A percentile compares a stretch with the other conserved stretches of the same genome.
These are phyloP conservation scores for Coemansia sp. DNA, from an alignment of 192 early-diverging fungal genomes.

Conservation along the genomic window DNA sequence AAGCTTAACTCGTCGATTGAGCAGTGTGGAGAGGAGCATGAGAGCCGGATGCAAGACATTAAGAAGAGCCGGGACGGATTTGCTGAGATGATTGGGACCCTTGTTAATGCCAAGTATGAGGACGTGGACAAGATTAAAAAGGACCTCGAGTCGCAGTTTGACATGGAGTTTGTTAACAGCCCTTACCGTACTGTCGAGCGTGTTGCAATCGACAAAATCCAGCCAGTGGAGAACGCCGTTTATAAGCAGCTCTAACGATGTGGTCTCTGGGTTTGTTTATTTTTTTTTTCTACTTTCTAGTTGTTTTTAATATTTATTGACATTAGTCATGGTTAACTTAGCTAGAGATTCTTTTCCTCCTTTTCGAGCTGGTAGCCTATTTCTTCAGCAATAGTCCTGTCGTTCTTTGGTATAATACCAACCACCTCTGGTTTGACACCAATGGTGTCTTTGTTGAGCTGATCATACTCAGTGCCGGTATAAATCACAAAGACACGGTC, in stretches of 20 bases:
- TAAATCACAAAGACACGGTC: background rate
- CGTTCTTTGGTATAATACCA: background rate
- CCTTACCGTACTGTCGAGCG: conserved; percentile 44
- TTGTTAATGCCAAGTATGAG: conserved; percentile 18
- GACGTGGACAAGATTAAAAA: conserved; percentile 29
- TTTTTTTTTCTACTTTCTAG: background rate
- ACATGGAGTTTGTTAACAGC: conserved; percentile 52
- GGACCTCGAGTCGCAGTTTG: conserved; percentile 28
- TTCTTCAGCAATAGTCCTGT: background rate
- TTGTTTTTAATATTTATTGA: background rate
- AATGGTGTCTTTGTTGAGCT: background rate
- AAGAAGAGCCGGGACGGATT: conserved; percentile 31
- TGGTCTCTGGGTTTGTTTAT: background rate
- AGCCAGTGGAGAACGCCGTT: conserved; percentile 31
- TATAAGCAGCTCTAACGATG: conserved; percentile 46
- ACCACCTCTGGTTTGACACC: background rate
- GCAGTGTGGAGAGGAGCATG: conserved; percentile 32
- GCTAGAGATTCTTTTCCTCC: background rate
- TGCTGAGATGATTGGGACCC: conserved; percentile 21
- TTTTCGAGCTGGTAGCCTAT: background rate
- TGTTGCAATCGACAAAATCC: conserved; percentile 29
- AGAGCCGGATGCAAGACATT: conserved; percentile 13
- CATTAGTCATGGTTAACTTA: background rate
- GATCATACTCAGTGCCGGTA: background rate
- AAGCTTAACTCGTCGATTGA: conserved; percentile 10